A percentile compares a stretch with the other conserved stretches of the same genome.
Evolutionary conservation across 345 rosid species (phyloP).

Genomic region (Camelina hispida): DNA sequence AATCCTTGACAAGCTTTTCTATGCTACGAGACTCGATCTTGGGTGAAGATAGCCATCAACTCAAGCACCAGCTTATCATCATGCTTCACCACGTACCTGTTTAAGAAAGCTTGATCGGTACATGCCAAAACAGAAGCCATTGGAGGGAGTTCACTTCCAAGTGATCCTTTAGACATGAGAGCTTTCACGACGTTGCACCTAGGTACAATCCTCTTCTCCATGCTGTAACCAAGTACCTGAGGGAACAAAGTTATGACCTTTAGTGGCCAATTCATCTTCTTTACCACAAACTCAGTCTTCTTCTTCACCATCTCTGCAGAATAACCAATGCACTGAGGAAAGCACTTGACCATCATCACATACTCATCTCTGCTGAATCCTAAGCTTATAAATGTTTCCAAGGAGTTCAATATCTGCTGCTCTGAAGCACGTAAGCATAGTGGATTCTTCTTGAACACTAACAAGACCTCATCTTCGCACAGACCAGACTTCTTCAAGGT

Average conservation of each 20-base stretch:
- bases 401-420: slow-evolving; percentile 3
- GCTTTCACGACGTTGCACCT: slow-evolving; percentile 39
- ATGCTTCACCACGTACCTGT: slow-evolving; percentile 13
- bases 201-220: slow-evolving; percentile 48
- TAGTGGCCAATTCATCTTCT: slow-evolving; percentile 24
- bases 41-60: slow-evolving; percentile 10
- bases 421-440: not conserved
- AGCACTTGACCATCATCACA: not conserved
- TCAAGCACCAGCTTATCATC: slow-evolving; percentile 10
- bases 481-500: slow-evolving; percentile 1
- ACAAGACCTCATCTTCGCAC: not conserved
- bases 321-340: not conserved
- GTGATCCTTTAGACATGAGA: slow-evolving; percentile 37
- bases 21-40: not conserved
- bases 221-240: slow-evolving; percentile 12
- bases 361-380: slow-evolving; percentile 14
- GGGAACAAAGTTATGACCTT: not conserved
- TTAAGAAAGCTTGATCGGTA: slow-evolving; percentile 5
- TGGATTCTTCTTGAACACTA: slow-evolving; percentile 3
- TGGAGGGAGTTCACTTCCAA: not conserved
- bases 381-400: not conserved
- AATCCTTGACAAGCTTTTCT: not conserved
- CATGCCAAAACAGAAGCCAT: not conserved
- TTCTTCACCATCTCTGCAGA: not conserved
- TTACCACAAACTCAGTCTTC: slow-evolving; percentile 9